These are phyloP conservation scores for Beauveria asiatica DNA, from an alignment of 2,329 filamentous ascomycete genomes.

Conservation along the genomic window DNA sequence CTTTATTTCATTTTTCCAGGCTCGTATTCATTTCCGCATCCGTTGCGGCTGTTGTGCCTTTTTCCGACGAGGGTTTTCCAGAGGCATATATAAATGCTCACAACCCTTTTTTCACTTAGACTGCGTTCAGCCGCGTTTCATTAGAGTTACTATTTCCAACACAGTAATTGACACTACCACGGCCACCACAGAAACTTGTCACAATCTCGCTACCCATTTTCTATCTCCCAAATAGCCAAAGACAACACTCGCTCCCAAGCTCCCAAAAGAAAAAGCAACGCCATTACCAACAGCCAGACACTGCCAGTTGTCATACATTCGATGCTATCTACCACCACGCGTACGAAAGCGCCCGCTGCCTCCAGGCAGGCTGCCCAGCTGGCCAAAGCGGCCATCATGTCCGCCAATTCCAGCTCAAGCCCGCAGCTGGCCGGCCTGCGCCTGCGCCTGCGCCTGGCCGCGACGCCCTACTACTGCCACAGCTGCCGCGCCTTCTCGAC, in stretches of 20 bases:
- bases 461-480: constrained; percentile 18
- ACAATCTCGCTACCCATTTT: background rate
- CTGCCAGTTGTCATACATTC: background rate
- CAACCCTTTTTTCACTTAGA: background rate
- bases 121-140: background rate
- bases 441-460: constrained; percentile 18
- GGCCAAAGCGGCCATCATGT: constrained; percentile 15
- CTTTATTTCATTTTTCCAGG: background rate
- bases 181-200: background rate
- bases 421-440: constrained; percentile 18
- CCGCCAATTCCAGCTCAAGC: constrained; percentile 17
- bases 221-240: background rate
- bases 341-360: constrained; percentile 17
- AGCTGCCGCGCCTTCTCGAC: constrained; percentile 38
- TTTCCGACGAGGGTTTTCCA: background rate
- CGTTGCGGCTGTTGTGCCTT: background rate
- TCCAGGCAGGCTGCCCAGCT: constrained; percentile 21
- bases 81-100: background rate
- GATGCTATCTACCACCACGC: constrained; percentile 22
- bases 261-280: background rate
- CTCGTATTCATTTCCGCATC: background rate
- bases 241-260: background rate
- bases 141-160: background rate
- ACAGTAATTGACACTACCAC: background rate
- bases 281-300: background rate